Evolutionary conservation across 495 filamentous ascomycete species (phyloP).

Genomic region (Penicillium cosmopolitanum): DNA sequence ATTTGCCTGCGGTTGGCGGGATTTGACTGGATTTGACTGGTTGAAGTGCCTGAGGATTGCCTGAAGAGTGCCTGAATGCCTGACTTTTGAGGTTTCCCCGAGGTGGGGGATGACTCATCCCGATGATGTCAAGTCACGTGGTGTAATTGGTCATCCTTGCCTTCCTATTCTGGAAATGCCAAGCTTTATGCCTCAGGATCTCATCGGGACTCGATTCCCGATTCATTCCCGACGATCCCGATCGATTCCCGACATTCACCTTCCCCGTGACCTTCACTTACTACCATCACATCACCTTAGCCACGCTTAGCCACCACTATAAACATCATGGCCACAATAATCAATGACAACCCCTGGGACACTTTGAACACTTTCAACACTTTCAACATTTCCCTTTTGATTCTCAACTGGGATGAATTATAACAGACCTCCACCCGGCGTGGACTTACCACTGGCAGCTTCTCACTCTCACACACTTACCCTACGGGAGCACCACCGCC

Average conservation of each 20-base stretch:
- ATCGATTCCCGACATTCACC: constrained; percentile 1
- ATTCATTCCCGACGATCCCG: constrained; percentile 6
- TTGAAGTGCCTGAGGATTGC: neutral
- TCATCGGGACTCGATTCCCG: constrained; percentile 2
- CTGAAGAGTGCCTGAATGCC: neutral
- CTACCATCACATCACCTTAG: neutral
- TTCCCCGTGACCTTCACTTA: neutral
- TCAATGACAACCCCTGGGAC: too few relatives aligned
- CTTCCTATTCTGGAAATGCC: neutral
- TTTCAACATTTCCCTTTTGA: too few relatives aligned
- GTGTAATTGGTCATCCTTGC: neutral
- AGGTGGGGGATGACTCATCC: neutral
- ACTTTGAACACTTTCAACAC: too few relatives aligned
- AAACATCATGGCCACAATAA: too few relatives aligned
- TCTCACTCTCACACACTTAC: neutral
- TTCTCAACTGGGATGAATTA: too few relatives aligned
- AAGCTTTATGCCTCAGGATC: neutral
- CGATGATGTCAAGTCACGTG: constrained; percentile 1
- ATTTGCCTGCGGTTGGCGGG: neutral
- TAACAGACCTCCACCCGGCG: neutral
- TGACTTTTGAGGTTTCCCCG: neutral
- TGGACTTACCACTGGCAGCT: neutral
- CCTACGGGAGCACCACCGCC: neutral
- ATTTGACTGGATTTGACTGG: neutral
- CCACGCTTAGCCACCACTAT: too few relatives aligned